These are phyloP conservation scores for Verticillium nubilum DNA, from an alignment of 2,329 filamentous ascomycete genomes.

Conservation along the genomic window DNA sequence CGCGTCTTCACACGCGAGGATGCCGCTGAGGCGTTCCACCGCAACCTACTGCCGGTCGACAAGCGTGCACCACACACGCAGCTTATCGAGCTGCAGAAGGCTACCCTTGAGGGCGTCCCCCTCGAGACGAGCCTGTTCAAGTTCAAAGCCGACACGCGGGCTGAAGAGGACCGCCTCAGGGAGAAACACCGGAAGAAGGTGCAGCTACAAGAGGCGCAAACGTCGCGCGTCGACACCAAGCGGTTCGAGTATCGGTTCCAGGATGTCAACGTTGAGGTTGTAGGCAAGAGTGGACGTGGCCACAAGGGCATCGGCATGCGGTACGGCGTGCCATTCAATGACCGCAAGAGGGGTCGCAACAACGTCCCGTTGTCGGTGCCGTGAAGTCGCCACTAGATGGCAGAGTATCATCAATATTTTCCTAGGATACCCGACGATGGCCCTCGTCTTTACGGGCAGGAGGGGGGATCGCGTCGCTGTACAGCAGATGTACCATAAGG, in stretches of 20 bases:
- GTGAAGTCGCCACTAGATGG: constrained; percentile 19
- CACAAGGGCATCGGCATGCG: constrained; percentile 51
- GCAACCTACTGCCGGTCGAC: constrained; percentile 55
- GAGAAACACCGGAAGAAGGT: constrained; percentile 22
- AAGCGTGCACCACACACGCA: constrained; percentile 57
- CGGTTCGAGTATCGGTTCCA: constrained; percentile 61
- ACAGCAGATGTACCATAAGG: constrained; percentile 2
- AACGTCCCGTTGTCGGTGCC: constrained; percentile 63
- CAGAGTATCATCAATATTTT: background rate
- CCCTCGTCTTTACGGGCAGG: background rate
- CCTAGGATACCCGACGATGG: background rate
- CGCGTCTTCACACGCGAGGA: constrained; percentile 59
- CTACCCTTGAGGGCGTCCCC: constrained; percentile 31
- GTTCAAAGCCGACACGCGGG: constrained; percentile 37
- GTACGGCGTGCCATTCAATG: constrained; percentile 58
- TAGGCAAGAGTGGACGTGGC: constrained; percentile 47
- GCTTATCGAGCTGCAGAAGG: constrained; percentile 50
- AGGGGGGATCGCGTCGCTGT: background rate
- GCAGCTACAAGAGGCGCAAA: constrained; percentile 31
- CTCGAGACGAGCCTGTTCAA: constrained; percentile 27
- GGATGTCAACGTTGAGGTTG: constrained; percentile 50
- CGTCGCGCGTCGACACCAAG: constrained; percentile 39
- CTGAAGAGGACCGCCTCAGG: constrained; percentile 34
- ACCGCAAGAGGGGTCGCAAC: constrained; percentile 57
- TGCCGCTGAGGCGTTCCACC: constrained; percentile 59